A percentile compares a stretch with the other conserved stretches of the same genome.
Evolutionary conservation across 78 protist species (phyloP).

Genomic region (Anaeramoeba ignava): DNA sequence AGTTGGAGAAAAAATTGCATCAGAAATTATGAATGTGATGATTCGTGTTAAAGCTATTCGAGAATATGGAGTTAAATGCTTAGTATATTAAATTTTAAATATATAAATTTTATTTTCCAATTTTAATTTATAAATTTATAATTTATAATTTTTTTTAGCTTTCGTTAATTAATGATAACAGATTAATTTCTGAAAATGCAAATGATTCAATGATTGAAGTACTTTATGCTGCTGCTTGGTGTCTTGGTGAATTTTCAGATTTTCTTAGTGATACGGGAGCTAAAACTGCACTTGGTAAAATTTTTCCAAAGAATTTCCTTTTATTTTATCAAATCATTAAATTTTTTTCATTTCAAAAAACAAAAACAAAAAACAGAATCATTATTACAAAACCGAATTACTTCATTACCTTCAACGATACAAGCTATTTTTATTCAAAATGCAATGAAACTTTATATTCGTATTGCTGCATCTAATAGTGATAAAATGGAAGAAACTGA

Average conservation of each 20-base stretch:
- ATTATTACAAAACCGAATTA: not conserved
- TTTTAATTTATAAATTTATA: no score
- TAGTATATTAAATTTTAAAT: no score
- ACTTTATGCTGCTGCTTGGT: not conserved
- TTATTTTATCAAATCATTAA: not conserved
- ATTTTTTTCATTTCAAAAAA: not conserved
- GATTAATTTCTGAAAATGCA: not conserved
- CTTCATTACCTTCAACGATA: not conserved
- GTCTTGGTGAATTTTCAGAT: conserved; percentile 1
- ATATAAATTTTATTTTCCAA: no score
- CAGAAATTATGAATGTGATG: not conserved
- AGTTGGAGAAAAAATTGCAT: not conserved
- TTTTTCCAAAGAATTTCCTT: not conserved
- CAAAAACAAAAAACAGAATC: no score
- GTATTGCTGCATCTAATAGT: not conserved
- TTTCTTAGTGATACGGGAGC: not conserved
- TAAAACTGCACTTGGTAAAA: not conserved
- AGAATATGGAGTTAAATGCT: not conserved
- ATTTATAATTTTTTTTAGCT: no score
- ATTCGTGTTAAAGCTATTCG: not conserved
- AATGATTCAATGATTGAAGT: not conserved
- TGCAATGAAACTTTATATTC: not conserved
- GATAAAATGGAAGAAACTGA: not conserved
- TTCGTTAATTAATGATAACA: no score
- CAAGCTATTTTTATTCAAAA: not conserved